Percentiles rank a stretch among this genome's conserved stretches.
These are phyloP conservation scores for Psophocarpus tetragonolobus DNA, from an alignment of 306 rosid species.

Conservation along the genomic window DNA sequence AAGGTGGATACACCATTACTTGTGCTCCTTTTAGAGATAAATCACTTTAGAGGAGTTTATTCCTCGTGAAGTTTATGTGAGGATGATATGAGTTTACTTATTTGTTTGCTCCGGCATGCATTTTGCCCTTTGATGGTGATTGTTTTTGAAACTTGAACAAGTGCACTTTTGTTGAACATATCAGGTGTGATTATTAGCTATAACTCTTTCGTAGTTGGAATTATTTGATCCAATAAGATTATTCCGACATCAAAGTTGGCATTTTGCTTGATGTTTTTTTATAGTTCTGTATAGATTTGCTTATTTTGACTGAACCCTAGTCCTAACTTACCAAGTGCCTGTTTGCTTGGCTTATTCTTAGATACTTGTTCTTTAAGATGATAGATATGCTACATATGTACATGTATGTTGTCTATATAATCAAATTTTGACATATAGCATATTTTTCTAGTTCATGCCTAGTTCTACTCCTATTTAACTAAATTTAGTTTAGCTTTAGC, in stretches of 20 bases:
- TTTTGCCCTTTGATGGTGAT: not conserved
- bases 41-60: not conserved
- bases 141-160: not conserved
- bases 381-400: not conserved
- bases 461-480: not conserved
- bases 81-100: not conserved
- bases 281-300: not conserved
- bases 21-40: not conserved
- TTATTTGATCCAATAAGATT: not conserved
- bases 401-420: not conserved
- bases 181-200: not conserved
- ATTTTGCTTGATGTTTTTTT: not conserved
- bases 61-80: not conserved
- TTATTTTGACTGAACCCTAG: not conserved
- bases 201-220: not conserved
- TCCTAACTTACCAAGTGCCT: not conserved
- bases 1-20: not conserved
- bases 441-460: not conserved
- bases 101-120: not conserved
- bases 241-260: not conserved
- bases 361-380: not conserved
- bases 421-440: not conserved
- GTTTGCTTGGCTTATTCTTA: not conserved
- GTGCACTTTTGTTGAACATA: not conserved
- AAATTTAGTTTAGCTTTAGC: constrained; percentile 25